Evolutionary conservation across 768 basidiomycete genomes (phyloP).

Genomic region (Pleurotus sapidus): DNA sequence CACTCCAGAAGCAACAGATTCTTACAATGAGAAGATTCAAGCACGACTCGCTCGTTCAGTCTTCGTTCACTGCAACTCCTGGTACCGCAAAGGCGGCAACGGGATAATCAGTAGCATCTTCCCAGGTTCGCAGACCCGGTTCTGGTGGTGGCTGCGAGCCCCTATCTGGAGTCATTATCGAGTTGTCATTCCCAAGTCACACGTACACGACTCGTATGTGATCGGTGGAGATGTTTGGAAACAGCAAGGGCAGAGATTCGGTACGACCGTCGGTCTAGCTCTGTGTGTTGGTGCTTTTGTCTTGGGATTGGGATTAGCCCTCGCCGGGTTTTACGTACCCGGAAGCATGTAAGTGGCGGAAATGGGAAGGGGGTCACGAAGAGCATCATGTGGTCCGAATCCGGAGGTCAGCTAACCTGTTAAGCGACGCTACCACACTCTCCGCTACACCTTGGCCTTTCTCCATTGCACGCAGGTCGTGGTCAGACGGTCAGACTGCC

Average conservation of each 20-base stretch:
- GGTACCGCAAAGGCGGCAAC: conserved; percentile 25
- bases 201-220: no score
- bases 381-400: background rate
- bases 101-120: conserved; percentile 27
- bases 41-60: conserved; percentile 28
- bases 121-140: conserved; percentile 26
- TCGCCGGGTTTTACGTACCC: background rate
- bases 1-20: conserved; percentile 28
- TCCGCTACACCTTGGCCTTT: background rate
- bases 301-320: background rate
- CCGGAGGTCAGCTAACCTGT: background rate
- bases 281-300: background rate
- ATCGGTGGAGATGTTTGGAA: background rate
- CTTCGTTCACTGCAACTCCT: conserved; percentile 31
- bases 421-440: no score
- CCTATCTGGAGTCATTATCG: conserved; percentile 31
- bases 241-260: background rate
- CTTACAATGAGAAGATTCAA: conserved; percentile 39
- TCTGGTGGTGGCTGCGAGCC: conserved; percentile 32
- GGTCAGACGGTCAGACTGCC: background rate
- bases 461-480: background rate
- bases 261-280: background rate
- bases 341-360: background rate
- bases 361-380: background rate
- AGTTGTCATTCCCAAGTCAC: conserved; percentile 10